These are phyloP conservation scores for Sequoia sempervirens DNA, from an alignment of 75 land plant species.

Conservation along the genomic window DNA sequence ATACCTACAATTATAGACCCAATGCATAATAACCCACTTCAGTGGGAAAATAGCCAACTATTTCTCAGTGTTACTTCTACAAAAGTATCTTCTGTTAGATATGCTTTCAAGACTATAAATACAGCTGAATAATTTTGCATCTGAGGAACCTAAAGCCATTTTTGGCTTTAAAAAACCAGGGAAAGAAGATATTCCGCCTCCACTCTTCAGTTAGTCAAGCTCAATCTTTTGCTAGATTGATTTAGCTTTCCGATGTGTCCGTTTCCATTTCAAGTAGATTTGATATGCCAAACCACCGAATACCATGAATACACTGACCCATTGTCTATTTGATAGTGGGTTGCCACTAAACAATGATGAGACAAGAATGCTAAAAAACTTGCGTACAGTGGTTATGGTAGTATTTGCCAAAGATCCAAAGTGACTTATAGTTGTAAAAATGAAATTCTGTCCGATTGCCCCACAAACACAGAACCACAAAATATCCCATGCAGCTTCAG, in stretches of 20 bases:
- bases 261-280: conserved; percentile 85
- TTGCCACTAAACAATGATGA: conserved; percentile 90
- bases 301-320: conserved; percentile 91
- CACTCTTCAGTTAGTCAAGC: not conserved
- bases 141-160: not conserved
- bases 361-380: conserved; percentile 95
- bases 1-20: not conserved
- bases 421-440: conserved; percentile 89
- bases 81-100: not conserved
- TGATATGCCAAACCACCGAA: conserved; percentile 87
- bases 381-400: conserved; percentile 94
- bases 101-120: not conserved
- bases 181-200: not conserved
- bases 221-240: not conserved
- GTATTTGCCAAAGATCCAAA: conserved; percentile 94
- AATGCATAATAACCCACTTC: not conserved
- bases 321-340: conserved; percentile 76
- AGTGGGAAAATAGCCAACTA: not conserved
- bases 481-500: conserved; percentile 97
- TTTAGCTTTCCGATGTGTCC: conserved; percentile 11
- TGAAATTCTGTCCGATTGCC: conserved; percentile 97
- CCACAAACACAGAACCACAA: conserved; percentile 90
- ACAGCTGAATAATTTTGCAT: not conserved
- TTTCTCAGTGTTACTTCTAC: not conserved
- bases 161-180: not conserved